Evolutionary conservation across 2,329 filamentous ascomycete species (phyloP), one percentile per base, ranked within the genome.

Genomic region (Elsinoe perseae): DNA sequence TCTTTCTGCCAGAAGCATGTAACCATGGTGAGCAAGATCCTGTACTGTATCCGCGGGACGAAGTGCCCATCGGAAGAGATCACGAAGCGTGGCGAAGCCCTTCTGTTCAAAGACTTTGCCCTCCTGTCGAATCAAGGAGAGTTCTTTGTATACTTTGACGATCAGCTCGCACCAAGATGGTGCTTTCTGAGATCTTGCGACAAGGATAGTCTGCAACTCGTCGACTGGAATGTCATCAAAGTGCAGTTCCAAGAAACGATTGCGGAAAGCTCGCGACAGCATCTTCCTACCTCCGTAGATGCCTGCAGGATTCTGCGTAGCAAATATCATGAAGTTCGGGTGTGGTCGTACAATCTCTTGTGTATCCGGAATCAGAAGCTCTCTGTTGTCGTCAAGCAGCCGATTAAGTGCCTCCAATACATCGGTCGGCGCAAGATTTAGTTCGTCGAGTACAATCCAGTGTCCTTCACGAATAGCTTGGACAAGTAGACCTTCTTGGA

Each of bases 191-290:
- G 90, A 95, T 59, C 95, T 81, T 67, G 89, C 85, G 66, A 95
- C 88, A 30, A 99, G 70, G 64, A 99, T 98, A 40, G 84, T 88
- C 65, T 95, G 89, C 43, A 99, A 75, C 67, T 99, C 95, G 61
- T 89, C 85, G 67, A 97, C 89, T 0, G 93, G 93, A 21, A 99
- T 98, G 65, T 99, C 95, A 64, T 97, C 93, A 65, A 95, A 97
- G 70, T 98, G 93, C 3, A 99, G 76, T 70, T 99, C 93, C 2
- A 99, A 79, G 65, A 99, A 99, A 65, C 93, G 83, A 69, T 98
- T 99, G 56, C 95, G 84, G 72, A 99, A 98, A 1, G 93, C 93
- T 40, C 95, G 82, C 1, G 93, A 97, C 6, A 99, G 77, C 0
- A 89, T 84, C 68, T 99, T 99, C 64, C 93, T 82, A 14, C 93